Evolutionary conservation across 2,329 filamentous ascomycete species (phyloP).

Genomic region (Didymella glomerata): DNA sequence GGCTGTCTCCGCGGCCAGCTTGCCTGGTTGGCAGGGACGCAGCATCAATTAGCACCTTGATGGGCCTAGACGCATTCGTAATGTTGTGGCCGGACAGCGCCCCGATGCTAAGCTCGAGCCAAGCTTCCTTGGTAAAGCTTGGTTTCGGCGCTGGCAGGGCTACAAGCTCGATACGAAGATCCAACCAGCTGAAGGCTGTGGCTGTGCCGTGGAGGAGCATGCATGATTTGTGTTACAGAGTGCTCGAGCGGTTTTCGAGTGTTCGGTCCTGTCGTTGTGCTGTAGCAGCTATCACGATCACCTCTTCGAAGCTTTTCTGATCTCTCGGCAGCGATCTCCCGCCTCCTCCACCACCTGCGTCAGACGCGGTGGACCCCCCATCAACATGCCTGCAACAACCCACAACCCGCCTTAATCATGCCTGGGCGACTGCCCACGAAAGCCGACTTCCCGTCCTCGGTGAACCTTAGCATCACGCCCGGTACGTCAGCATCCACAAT

Average conservation of each 20-base stretch:
- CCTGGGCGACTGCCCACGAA: slow-evolving; percentile 55
- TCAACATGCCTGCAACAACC: slow-evolving; percentile 27
- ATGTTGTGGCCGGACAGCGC: slow-evolving; percentile 16
- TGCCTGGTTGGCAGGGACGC: slow-evolving; percentile 7
- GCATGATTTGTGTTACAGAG: not conserved
- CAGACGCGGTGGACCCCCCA: slow-evolving; percentile 17
- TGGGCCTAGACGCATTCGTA: slow-evolving; percentile 40
- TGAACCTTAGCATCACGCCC: slow-evolving; percentile 55
- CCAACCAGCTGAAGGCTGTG: slow-evolving; percentile 8
- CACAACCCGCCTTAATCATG: slow-evolving; percentile 38
- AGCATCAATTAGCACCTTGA: slow-evolving; percentile 24
- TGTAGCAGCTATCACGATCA: not conserved
- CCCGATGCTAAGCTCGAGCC: slow-evolving; percentile 12
- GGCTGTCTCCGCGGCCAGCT: slow-evolving; percentile 15
- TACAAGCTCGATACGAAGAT: not conserved
- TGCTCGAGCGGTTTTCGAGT: too few species aligned
- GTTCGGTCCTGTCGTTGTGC: too few species aligned
- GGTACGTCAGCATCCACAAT: slow-evolving; percentile 48
- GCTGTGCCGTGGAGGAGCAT: not conserved
- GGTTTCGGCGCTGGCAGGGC: not conserved
- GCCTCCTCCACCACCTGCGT: slow-evolving; percentile 26
- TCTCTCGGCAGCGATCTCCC: slow-evolving; percentile 32
- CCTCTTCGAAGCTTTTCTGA: slow-evolving; percentile 1
- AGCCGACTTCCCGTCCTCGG: slow-evolving; percentile 54
- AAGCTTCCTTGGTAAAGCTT: slow-evolving; percentile 47